phyloP scores from a whole-genome alignment of 2,329 filamentous ascomycete genomes.

The Ceratocystis albifundus region DNA sequence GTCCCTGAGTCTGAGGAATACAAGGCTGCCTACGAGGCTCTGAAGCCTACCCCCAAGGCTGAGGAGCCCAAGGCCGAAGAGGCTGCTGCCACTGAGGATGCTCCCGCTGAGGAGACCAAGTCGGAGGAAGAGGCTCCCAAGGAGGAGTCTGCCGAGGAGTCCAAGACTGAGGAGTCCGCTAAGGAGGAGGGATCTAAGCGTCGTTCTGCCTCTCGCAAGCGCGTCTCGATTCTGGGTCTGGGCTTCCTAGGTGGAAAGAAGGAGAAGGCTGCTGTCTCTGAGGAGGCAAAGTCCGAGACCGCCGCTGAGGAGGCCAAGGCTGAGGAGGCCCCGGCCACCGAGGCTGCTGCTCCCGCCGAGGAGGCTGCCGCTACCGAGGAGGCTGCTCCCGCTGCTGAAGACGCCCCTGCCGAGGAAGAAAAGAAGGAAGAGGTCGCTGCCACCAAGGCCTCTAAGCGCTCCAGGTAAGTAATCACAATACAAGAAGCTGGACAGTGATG shows the following conservation, averaged over 20 bases:
- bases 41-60: constrained; percentile 39
- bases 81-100: constrained; percentile 30
- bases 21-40: constrained; percentile 70
- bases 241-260: constrained; percentile 47
- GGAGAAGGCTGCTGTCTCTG: constrained; percentile 31
- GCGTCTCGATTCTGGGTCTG: constrained; percentile 54
- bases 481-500: too few relatives aligned
- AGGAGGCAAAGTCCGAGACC: constrained; percentile 27
- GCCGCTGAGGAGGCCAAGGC: constrained; percentile 30
- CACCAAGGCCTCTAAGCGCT: constrained; percentile 36
- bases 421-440: constrained; percentile 39
- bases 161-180: constrained; percentile 31
- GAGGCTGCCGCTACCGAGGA: constrained; percentile 43
- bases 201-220: constrained; percentile 54
- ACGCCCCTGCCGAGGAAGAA: constrained; percentile 29
- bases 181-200: constrained; percentile 40
- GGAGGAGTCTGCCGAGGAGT: constrained; percentile 29
- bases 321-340: constrained; percentile 32
- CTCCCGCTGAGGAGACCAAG: constrained; percentile 28
- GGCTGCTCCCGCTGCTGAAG: constrained; percentile 33
- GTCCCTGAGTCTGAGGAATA: constrained; percentile 73
- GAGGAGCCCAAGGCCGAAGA: constrained; percentile 36
- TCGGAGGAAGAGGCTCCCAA: constrained; percentile 29
- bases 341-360: constrained; percentile 35
- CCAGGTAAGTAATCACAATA: constrained; percentile 32